phyloP scores from a whole-genome alignment of 176 grass and related monocot genomes.

The Tillandsia leiboldiana region DNA sequence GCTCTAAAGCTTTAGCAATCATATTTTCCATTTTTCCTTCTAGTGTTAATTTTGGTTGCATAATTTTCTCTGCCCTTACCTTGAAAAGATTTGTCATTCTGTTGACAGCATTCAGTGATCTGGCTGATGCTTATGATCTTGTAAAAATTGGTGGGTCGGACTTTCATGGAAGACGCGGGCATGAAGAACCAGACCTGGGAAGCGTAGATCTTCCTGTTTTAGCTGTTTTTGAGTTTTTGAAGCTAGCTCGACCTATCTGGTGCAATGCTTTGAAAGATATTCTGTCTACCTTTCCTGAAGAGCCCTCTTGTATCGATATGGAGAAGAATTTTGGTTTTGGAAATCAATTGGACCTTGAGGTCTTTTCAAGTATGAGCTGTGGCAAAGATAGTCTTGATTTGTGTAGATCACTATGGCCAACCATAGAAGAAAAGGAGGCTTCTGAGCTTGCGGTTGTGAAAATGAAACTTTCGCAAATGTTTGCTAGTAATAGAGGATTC shows the following conservation, averaged over 20 bases:
- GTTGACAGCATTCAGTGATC: conserved; percentile 42
- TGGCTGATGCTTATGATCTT: conserved; percentile 48
- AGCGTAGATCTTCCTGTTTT: conserved; percentile 51
- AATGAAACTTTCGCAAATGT: conserved; percentile 2
- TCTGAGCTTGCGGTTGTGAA: conserved; percentile 38
- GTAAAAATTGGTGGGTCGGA: conserved; percentile 76
- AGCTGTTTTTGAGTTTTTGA: conserved; percentile 45
- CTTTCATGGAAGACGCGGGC: conserved; percentile 59
- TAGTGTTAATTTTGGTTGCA: conserved; percentile 1
- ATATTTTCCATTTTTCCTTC: background rate
- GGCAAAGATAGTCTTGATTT: conserved; percentile 19
- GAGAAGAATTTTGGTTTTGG: conserved; percentile 8
- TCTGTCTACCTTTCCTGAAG: conserved; percentile 19
- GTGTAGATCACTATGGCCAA: conserved; percentile 10
- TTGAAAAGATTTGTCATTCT: conserved; percentile 3
- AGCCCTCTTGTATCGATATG: background rate
- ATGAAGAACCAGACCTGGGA: conserved; percentile 48
- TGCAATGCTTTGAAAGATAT: conserved; percentile 33
- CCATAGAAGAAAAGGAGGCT: conserved; percentile 10
- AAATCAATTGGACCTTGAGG: conserved; percentile 11
- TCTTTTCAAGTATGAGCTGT: conserved; percentile 16
- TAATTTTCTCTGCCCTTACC: background rate
- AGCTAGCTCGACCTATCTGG: conserved; percentile 57
- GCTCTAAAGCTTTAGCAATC: background rate
- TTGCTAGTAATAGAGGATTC: background rate